A percentile compares a stretch with the other conserved stretches of the same genome.
phyloP scores from a whole-genome alignment of 2,329 filamentous ascomycete genomes.

The Peltaster fructicola region DNA sequence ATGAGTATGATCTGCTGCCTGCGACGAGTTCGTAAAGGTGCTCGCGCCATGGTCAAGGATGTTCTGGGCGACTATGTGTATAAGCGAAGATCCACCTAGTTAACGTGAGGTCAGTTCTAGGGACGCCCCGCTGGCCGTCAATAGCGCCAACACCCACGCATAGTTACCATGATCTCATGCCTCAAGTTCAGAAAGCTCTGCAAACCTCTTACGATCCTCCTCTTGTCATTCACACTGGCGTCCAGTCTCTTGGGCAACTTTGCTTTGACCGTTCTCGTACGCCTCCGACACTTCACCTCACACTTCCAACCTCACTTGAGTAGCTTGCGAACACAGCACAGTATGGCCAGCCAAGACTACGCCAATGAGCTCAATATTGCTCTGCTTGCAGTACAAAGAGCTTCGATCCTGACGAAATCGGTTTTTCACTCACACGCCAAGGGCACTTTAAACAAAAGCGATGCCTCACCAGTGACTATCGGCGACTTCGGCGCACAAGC shows the following conservation, averaged over 20 bases:
- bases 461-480: conserved; percentile 92
- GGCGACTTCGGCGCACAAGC: conserved; percentile 97
- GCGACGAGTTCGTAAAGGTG: too few relatives aligned
- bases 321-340: conserved; percentile 6
- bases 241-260: conserved; percentile 22
- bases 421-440: conserved; percentile 82
- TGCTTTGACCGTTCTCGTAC: conserved; percentile 21
- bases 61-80: too few relatives aligned
- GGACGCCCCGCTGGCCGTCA: too few relatives aligned
- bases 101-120: too few relatives aligned
- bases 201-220: conserved; percentile 2
- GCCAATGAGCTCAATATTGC: conserved; percentile 65
- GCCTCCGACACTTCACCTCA: conserved; percentile 22
- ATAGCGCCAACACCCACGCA: too few relatives aligned
- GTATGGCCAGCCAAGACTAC: conserved; percentile 37
- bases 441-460: conserved; percentile 83
- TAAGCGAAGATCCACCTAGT: too few relatives aligned
- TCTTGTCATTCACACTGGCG: conserved; percentile 23
- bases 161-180: too few relatives aligned
- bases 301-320: conserved; percentile 11
- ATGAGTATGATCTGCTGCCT: too few relatives aligned
- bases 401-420: conserved; percentile 54
- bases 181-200: too few relatives aligned
- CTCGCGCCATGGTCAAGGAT: too few relatives aligned
- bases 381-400: conserved; percentile 76